Evolutionary conservation across 1,284 basidiomycete species (phyloP).

Genomic region (Microbotryum silenes-acaulis): DNA sequence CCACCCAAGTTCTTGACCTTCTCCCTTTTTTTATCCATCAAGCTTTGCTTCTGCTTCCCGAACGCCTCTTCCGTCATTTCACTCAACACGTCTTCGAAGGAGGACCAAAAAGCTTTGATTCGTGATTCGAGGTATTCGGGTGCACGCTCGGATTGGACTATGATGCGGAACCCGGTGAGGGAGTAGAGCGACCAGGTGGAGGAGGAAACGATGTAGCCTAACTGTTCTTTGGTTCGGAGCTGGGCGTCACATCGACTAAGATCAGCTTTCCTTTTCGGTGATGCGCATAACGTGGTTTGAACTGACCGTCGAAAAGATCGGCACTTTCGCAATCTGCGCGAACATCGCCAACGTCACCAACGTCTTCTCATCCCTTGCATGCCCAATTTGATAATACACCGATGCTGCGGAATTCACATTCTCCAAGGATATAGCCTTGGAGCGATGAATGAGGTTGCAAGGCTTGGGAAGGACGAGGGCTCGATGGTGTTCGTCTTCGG

Average conservation of each 20-base stretch:
- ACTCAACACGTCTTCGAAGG: conserved; percentile 50
- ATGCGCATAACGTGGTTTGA: not conserved
- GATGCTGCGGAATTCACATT: conserved; percentile 76
- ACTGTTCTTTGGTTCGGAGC: conserved; percentile 89
- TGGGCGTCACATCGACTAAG: conserved; percentile 37
- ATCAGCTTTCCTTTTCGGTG: not conserved
- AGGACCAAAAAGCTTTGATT: conserved; percentile 74
- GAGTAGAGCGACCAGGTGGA: conserved; percentile 21
- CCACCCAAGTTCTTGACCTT: conserved; percentile 60
- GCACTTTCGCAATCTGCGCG: conserved; percentile 74
- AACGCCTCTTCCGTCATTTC: conserved; percentile 57
- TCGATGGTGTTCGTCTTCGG: conserved; percentile 19
- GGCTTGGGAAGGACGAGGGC: conserved; percentile 32
- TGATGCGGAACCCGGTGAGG: conserved; percentile 68
- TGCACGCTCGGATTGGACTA: conserved; percentile 81
- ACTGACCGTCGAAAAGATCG: conserved; percentile 56
- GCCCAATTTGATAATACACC: conserved; percentile 50
- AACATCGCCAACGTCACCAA: conserved; percentile 43
- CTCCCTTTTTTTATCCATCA: conserved; percentile 63
- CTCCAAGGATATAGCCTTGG: conserved; percentile 67
- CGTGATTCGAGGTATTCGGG: conserved; percentile 80
- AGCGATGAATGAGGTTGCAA: conserved; percentile 62
- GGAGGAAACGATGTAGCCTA: conserved; percentile 82
- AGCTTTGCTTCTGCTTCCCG: conserved; percentile 49
- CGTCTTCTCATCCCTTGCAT: conserved; percentile 47